These are phyloP conservation scores for Boletus vinaceobasis DNA, from an alignment of 768 basidiomycete species.

Conservation along the genomic window DNA sequence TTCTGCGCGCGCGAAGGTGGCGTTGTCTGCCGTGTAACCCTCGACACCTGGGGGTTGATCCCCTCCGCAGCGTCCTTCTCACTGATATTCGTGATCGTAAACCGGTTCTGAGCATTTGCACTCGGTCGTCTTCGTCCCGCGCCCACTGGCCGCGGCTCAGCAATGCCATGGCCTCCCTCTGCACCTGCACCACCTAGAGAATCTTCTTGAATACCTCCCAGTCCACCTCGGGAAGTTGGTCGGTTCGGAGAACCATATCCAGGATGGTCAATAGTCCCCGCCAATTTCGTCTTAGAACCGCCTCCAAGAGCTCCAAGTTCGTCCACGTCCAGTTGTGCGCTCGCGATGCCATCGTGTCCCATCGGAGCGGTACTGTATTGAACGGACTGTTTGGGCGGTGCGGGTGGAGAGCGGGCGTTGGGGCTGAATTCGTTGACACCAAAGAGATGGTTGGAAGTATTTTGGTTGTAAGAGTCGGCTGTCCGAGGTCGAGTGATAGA, in stretches of 20 bases:
- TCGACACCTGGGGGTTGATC: constrained; percentile 16
- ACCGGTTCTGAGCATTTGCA: constrained; percentile 30
- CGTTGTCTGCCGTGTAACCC: constrained; percentile 18
- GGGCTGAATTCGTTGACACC: constrained; percentile 5
- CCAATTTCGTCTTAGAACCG: constrained; percentile 2
- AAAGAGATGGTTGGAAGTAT: constrained; percentile 4
- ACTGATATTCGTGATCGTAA: constrained; percentile 42
- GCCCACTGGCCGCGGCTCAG: constrained; percentile 5
- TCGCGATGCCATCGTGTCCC: constrained; percentile 18
- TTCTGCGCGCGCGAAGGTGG: constrained; percentile 25
- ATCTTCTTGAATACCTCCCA: constrained; percentile 28
- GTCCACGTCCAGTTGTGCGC: constrained; percentile 10
- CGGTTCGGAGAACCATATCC: constrained; percentile 21
- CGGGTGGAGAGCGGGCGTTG: constrained; percentile 4
- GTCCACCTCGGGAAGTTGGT: constrained; percentile 14
- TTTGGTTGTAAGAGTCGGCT: constrained; percentile 18
- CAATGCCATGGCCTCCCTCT: constrained; percentile 1
- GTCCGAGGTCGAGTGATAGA: constrained; percentile 20
- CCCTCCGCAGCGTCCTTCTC: constrained; percentile 39
- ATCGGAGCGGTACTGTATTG: constrained; percentile 31
- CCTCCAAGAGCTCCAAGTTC: constrained; percentile 22
- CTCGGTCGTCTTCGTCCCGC: constrained; percentile 33
- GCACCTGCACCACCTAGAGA: background rate
- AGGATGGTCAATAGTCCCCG: constrained; percentile 27
- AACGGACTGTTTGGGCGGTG: constrained; percentile 17